Evolutionary conservation across 2,329 filamentous ascomycete genomes (phyloP).

Genomic region (Chalara sp.): DNA sequence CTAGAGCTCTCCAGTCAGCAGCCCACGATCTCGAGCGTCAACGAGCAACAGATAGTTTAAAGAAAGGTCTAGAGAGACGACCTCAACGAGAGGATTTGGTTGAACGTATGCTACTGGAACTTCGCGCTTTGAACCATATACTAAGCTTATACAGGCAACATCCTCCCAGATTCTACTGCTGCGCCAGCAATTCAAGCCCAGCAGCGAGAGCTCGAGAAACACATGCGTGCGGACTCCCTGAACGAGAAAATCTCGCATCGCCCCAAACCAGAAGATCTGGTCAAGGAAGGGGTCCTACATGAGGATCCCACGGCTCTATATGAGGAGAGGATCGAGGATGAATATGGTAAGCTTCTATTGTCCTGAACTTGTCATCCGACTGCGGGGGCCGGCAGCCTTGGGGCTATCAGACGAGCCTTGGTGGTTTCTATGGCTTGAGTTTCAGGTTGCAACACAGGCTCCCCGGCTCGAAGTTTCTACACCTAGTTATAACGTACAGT

Average conservation of each 20-base stretch:
- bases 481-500: too few species aligned
- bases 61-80: conserved; percentile 55
- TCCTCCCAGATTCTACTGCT: conserved; percentile 71
- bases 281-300: conserved; percentile 73
- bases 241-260: conserved; percentile 81
- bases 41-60: conserved; percentile 53
- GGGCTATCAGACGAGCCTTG: too few species aligned
- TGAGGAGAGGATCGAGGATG: conserved; percentile 55
- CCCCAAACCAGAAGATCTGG: conserved; percentile 67
- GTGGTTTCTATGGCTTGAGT: too few species aligned
- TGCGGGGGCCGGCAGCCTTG: too few species aligned
- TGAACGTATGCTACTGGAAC: conserved; percentile 55
- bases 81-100: conserved; percentile 69
- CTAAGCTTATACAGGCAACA: conserved; percentile 57
- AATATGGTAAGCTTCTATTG: conserved; percentile 46
- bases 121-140: background rate
- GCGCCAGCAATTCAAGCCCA: conserved; percentile 74
- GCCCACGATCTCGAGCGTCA: conserved; percentile 59
- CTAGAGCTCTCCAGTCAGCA: conserved; percentile 53
- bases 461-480: too few species aligned
- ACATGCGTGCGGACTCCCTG: conserved; percentile 80
- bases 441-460: too few species aligned
- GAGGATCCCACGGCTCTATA: conserved; percentile 55
- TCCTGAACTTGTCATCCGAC: too few species aligned
- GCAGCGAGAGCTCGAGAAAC: conserved; percentile 77